phyloP scores from a whole-genome alignment of 2,329 filamentous ascomycete species.

The Aspergillus transmontanensis region DNA sequence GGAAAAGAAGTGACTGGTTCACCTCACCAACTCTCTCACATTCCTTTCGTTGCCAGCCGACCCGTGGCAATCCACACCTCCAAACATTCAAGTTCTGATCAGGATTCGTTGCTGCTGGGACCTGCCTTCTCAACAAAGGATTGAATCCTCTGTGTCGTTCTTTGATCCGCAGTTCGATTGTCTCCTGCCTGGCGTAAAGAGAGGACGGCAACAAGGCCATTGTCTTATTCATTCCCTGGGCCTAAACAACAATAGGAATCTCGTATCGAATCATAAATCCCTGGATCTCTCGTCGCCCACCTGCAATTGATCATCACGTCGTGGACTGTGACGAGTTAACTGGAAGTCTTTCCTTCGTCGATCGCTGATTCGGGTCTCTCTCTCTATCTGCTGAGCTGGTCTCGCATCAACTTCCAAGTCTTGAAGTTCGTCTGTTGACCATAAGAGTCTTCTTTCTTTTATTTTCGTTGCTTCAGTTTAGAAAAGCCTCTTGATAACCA shows the following conservation, averaged over 20 bases:
- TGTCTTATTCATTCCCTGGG: conserved; percentile 1
- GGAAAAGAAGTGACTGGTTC: conserved; percentile 25
- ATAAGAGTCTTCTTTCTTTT: conserved; percentile 1
- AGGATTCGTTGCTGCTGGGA: background rate
- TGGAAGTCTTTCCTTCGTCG: background rate
- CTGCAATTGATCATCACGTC: background rate
- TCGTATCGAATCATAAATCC: background rate
- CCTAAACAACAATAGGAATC: background rate
- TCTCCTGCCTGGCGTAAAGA: background rate
- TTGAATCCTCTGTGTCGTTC: background rate
- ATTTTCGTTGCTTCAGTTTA: background rate
- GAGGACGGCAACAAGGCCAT: conserved; percentile 6
- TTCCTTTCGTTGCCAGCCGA: conserved; percentile 34
- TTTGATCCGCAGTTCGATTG: background rate
- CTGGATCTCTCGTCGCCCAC: background rate
- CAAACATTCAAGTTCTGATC: conserved; percentile 1
- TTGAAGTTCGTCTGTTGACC: background rate
- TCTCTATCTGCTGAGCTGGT: conserved; percentile 29
- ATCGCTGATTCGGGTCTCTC: conserved; percentile 9
- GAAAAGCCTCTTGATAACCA: conserved; percentile 12
- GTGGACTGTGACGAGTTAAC: background rate
- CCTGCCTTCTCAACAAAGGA: background rate
- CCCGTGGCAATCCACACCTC: conserved; percentile 5
- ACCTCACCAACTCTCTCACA: conserved; percentile 21
- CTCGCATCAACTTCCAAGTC: conserved; percentile 25